Percentiles rank a stretch among this genome's conserved stretches.
Conservation (phyloP, 768 basidiomycete species). For the Rhodotorula babjevae region DNA sequence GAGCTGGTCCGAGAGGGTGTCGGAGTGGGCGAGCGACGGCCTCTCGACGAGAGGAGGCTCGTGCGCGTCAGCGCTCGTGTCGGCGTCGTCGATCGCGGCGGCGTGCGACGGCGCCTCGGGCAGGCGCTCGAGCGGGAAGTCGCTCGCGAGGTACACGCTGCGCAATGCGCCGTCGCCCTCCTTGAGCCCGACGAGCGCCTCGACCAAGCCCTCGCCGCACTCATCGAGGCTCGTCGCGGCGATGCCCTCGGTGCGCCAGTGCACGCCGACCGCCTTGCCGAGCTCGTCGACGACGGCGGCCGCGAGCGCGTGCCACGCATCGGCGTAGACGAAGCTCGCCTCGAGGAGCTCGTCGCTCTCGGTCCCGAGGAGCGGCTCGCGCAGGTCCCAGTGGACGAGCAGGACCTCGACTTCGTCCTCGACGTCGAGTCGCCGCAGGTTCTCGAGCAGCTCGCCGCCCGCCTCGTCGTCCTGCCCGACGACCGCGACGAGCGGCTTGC, state of each 20-base stretch:
- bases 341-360: not conserved
- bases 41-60: too few species aligned
- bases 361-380: constrained; percentile 3
- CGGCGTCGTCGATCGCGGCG: too few species aligned
- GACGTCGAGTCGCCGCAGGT: not conserved
- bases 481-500: not conserved
- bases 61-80: too few species aligned
- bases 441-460: not conserved
- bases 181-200: not conserved
- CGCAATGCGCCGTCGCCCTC: not conserved
- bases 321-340: not conserved
- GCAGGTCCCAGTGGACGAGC: constrained; percentile 17
- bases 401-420: constrained; percentile 11
- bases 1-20: not conserved
- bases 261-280: not conserved
- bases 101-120: not conserved
- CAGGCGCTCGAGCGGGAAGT: constrained; percentile 18
- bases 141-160: constrained; percentile 15
- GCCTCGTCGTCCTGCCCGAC: too few species aligned
- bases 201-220: not conserved
- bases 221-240: not conserved
- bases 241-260: constrained; percentile 20
- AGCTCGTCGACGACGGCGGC: not conserved
- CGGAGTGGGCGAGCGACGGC: not conserved
- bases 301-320: not conserved